A percentile compares a stretch with the other conserved stretches of the same genome.
These are phyloP conservation scores for Teunomyces barrocoloradensis DNA, from an alignment of 805 yeast species.

Conservation along the genomic window DNA sequence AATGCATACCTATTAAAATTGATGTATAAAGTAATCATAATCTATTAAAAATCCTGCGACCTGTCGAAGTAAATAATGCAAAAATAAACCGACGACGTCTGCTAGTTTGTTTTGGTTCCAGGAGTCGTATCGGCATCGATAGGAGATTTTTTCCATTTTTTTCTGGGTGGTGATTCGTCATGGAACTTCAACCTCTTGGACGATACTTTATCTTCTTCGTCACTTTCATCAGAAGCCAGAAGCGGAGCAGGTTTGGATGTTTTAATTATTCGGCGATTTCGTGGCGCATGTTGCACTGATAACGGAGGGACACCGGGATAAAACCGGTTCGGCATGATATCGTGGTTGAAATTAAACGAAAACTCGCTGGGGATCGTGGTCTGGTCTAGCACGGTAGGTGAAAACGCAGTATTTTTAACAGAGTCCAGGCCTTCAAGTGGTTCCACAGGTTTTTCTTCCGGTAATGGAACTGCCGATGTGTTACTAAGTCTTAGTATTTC, in stretches of 20 bases:
- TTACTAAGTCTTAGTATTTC: constrained; percentile 28
- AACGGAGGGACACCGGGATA: constrained; percentile 37
- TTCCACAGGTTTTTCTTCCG: background rate
- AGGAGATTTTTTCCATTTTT: constrained; percentile 8
- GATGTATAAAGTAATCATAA: background rate
- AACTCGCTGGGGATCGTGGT: constrained; percentile 23
- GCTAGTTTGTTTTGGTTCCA: background rate
- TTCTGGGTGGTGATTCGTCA: constrained; percentile 2
- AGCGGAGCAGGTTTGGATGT: constrained; percentile 13
- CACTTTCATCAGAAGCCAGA: constrained; percentile 1
- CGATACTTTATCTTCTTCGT: constrained; percentile 7
- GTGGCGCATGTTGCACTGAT: constrained; percentile 30
- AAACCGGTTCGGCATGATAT: constrained; percentile 27
- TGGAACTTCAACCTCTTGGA: constrained; percentile 5
- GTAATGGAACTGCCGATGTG: background rate
- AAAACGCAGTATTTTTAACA: background rate
- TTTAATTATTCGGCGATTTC: constrained; percentile 10
- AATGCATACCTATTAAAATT: background rate
- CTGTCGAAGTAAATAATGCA: constrained; percentile 2
- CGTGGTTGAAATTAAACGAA: constrained; percentile 30
- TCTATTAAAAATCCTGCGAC: background rate
- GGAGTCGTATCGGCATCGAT: background rate
- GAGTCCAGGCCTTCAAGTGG: background rate
- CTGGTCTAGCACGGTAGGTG: background rate
- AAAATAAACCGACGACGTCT: background rate